phyloP scores from a whole-genome alignment of 768 basidiomycete species.

The Boletus pseudopeckii region DNA sequence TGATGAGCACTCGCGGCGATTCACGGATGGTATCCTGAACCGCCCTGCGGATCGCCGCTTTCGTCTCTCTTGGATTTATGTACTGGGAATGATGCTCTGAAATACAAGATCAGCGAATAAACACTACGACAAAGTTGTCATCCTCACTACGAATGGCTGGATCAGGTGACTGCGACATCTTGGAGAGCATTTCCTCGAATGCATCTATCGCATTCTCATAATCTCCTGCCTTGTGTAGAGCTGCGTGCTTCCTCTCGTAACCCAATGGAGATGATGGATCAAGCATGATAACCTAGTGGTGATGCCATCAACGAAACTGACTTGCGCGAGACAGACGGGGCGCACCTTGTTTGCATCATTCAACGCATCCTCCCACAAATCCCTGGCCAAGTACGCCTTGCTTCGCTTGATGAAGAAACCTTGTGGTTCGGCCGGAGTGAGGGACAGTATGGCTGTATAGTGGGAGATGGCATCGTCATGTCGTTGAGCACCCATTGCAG shows the following conservation, averaged over 20 bases:
- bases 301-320: background rate
- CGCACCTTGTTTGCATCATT: constrained; percentile 2
- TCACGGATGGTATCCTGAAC: constrained; percentile 1
- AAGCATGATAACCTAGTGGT: background rate
- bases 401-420: constrained; percentile 5
- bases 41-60: background rate
- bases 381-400: background rate
- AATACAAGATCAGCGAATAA: background rate
- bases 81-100: background rate
- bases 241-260: background rate
- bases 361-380: background rate
- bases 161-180: background rate
- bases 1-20: constrained; percentile 4
- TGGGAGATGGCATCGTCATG: background rate
- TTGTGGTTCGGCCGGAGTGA: background rate
- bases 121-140: background rate
- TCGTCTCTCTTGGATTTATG: background rate
- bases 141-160: background rate
- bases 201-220: background rate
- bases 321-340: background rate
- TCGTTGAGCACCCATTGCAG: background rate
- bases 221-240: background rate
- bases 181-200: constrained; percentile 4
- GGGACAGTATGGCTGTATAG: background rate
- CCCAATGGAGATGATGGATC: background rate